phyloP scores from a whole-genome alignment of 2,329 filamentous ascomycete species.

The Aspergillus sp. region DNA sequence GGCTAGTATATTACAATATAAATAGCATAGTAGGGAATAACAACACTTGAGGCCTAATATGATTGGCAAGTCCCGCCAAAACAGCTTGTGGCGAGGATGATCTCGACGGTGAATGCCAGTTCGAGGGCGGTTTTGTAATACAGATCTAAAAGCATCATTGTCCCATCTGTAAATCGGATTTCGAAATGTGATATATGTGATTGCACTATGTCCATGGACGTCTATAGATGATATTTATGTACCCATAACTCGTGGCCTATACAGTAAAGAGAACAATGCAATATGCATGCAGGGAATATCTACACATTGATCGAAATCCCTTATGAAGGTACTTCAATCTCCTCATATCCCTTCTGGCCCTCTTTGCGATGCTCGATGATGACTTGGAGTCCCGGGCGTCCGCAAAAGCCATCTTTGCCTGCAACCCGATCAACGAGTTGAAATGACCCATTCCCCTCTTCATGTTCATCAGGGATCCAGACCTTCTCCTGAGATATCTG shows the following conservation, averaged over 20 bases:
- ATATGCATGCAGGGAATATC: neutral
- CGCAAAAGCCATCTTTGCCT: conserved; percentile 50
- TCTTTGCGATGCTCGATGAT: conserved; percentile 46
- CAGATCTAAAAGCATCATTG: no score
- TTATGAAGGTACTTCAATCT: conserved; percentile 41
- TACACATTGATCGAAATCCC: neutral
- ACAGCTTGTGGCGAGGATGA: no score
- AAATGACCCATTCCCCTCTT: conserved; percentile 41
- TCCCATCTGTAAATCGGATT: no score
- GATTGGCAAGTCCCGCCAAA: no score
- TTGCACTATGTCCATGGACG: neutral
- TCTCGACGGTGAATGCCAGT: no score
- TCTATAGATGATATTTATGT: neutral
- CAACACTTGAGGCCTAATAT: no score
- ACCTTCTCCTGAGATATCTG: conserved; percentile 45
- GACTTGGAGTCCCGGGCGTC: conserved; percentile 45
- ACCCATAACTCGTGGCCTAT: neutral
- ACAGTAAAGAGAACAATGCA: neutral
- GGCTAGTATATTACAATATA: no score
- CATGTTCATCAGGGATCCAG: conserved; percentile 40
- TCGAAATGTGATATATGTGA: neutral
- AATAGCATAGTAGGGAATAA: no score
- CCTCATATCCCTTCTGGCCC: conserved; percentile 50
- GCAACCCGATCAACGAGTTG: conserved; percentile 41
- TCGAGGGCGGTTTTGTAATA: no score